Conservation (phyloP, 129 eudicot species). For the Dittrichia graveolens region DNA sequence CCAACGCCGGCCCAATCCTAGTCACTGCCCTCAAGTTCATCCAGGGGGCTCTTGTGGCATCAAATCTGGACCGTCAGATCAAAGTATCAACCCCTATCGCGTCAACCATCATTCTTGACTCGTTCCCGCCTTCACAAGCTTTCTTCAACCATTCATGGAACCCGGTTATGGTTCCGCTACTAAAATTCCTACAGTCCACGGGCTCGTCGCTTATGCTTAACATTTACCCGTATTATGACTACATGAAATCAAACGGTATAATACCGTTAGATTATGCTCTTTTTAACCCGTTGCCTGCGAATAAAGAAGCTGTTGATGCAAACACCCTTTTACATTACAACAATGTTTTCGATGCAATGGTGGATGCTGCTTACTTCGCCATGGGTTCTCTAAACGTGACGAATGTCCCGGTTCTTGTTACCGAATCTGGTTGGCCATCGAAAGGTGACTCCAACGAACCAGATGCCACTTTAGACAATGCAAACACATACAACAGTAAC, state of each 20-base stretch:
- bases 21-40: slow-evolving; percentile 69
- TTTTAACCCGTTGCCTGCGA: slow-evolving; percentile 76
- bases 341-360: slow-evolving; percentile 83
- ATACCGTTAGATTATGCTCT: slow-evolving; percentile 90
- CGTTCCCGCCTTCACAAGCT: slow-evolving; percentile 93
- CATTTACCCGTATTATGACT: slow-evolving; percentile 77
- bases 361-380: slow-evolving; percentile 95
- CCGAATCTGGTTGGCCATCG: slow-evolving; percentile 95
- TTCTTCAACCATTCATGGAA: slow-evolving; percentile 77
- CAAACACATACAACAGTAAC: slow-evolving; percentile 88
- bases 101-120: slow-evolving; percentile 73
- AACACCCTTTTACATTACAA: slow-evolving; percentile 80
- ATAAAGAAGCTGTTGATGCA: slow-evolving; percentile 88
- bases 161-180: slow-evolving; percentile 61
- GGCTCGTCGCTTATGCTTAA: slow-evolving; percentile 75
- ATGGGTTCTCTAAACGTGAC: slow-evolving; percentile 78
- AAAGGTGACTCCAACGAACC: slow-evolving; percentile 83
- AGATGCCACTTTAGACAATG: slow-evolving; percentile 79
- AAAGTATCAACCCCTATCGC: slow-evolving; percentile 85
- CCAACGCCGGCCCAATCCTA: slow-evolving; percentile 67
- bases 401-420: slow-evolving; percentile 71
- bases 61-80: slow-evolving; percentile 68
- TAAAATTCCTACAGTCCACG: slow-evolving; percentile 71
- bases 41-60: slow-evolving; percentile 83
- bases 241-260: slow-evolving; percentile 74